Base-by-base conservation (phyloP, 768 basidiomycete genomes). In the Clathrus columnatus region DNA sequence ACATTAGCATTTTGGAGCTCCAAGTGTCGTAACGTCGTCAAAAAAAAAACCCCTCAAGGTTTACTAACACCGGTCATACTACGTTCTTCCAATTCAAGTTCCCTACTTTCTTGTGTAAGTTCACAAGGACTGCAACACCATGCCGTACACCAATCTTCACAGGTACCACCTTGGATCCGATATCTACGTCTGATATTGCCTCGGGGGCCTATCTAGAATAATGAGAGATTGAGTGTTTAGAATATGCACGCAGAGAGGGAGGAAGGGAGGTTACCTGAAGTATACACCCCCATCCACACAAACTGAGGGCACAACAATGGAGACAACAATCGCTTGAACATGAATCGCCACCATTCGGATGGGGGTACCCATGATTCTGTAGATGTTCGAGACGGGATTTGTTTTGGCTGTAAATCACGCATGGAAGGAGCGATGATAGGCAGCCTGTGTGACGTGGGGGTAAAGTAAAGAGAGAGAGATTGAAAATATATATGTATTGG, bases 51-150 rank as follows among this genome's bases (percentile, higher is more conserved):
- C n/a, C n/a, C n/a, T n/a, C n/a, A n/a, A n/a, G n/a, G n/a, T n/a
- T n/a, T n/a, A n/a, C n/a, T 36, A 36, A n/a, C 36, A 14, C n/a
- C n/a, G 2, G 4, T 27, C 57, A 57, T 57, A 50, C 50, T 53
- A 51, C 57, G 60, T 41, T 78, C 77, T 61, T 79, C 78, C 52
- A 75, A 63, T 61, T 72, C 71, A 10, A 81, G 58, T 58, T 81
- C 78, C 27, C 70, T 68, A 27, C 67, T 67, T 57, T 76, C 78
- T 61, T 81, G 79, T 0, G 69, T 69, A 45, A 81, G 73, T 10
- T 69, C 70, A 62, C 80, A 82, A 17, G 78, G 71, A 0, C 61
- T 59, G 61, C 78, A 80, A 60, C 67, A 79, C 21, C 64, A 70
- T 0, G 73, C 63, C 4, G 69, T 56, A 41, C 63, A 63, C 58